Conservation (phyloP, 441 rosid species). For the Metrosideros polymorpha region DNA sequence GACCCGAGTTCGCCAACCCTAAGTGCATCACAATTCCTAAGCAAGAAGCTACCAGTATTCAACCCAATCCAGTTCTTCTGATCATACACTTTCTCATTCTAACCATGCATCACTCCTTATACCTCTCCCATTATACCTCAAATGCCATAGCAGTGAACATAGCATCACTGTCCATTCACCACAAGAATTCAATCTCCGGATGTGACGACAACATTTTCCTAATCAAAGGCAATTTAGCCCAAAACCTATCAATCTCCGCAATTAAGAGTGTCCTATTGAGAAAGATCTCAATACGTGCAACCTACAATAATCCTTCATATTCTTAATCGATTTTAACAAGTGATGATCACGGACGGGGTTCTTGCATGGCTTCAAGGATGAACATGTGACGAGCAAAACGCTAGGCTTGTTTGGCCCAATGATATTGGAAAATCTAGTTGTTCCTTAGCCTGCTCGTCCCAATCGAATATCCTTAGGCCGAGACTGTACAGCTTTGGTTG, state of each 20-base stretch:
- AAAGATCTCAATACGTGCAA: slow-evolving; percentile 68
- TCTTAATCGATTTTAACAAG: slow-evolving; percentile 69
- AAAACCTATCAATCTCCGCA: slow-evolving; percentile 82
- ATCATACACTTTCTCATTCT: slow-evolving; percentile 65
- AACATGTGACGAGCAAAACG: no score
- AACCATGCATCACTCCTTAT: slow-evolving; percentile 83
- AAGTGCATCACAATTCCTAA: slow-evolving; percentile 32
- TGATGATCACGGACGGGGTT: slow-evolving; percentile 85
- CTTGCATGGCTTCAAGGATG: no score
- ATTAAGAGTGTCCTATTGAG: slow-evolving; percentile 76
- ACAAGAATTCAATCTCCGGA: slow-evolving; percentile 74
- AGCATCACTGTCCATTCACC: slow-evolving; percentile 98
- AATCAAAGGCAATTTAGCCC: slow-evolving; percentile 89
- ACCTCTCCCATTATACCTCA: slow-evolving; percentile 90
- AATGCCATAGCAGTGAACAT: slow-evolving; percentile 90
- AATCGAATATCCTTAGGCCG: no score
- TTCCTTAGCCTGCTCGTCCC: no score
- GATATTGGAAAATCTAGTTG: no score
- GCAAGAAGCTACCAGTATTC: slow-evolving; percentile 67
- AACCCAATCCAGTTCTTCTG: slow-evolving; percentile 82
- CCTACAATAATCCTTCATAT: slow-evolving; percentile 85
- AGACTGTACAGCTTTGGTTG: no score
- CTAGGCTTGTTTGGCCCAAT: no score
- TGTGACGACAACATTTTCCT: slow-evolving; percentile 63
- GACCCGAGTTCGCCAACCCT: no score